A percentile compares a stretch with the other conserved stretches of the same genome.
Conservation (phyloP, 768 basidiomycete species). For the Amanita muscaria region DNA sequence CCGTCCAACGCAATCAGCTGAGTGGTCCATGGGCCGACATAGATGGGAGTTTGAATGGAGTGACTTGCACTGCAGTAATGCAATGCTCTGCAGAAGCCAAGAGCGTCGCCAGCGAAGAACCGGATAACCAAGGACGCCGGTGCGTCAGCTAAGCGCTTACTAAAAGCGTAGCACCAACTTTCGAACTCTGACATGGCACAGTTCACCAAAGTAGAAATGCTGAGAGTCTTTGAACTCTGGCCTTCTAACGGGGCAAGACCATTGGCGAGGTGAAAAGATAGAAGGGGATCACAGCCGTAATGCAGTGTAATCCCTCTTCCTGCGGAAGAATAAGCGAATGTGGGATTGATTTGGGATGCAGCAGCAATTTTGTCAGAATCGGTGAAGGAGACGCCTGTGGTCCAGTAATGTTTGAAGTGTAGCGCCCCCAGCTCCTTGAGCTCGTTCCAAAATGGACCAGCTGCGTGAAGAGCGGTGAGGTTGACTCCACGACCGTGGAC, state of each 20-base stretch:
- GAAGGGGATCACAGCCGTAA: constrained; percentile 35
- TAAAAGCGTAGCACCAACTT: constrained; percentile 25
- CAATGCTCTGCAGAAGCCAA: constrained; percentile 30
- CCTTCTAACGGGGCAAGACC: constrained; percentile 17
- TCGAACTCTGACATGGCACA: constrained; percentile 26
- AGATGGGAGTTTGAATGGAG: constrained; percentile 19
- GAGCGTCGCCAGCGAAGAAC: constrained; percentile 31
- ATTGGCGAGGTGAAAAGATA: constrained; percentile 32
- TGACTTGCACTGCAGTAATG: constrained; percentile 14
- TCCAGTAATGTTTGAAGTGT: constrained; percentile 29
- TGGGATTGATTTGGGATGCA: constrained; percentile 33
- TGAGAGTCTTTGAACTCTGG: constrained; percentile 1
- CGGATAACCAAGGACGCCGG: constrained; percentile 23
- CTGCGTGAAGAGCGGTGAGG: constrained; percentile 20
- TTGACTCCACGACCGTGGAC: constrained; percentile 3
- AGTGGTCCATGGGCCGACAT: constrained; percentile 27
- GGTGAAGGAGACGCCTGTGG: constrained; percentile 29
- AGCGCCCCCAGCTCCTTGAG: constrained; percentile 12
- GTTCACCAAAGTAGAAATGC: constrained; percentile 19
- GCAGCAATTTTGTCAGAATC: constrained; percentile 10
- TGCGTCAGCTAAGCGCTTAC: constrained; percentile 7
- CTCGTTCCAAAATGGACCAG: constrained; percentile 25
- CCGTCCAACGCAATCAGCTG: constrained; percentile 22
- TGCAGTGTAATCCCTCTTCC: constrained; percentile 34
- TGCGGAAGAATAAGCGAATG: constrained; percentile 31